phyloP scores from a whole-genome alignment of 2,329 filamentous ascomycete species.

The Trichoderma brevicompactum region DNA sequence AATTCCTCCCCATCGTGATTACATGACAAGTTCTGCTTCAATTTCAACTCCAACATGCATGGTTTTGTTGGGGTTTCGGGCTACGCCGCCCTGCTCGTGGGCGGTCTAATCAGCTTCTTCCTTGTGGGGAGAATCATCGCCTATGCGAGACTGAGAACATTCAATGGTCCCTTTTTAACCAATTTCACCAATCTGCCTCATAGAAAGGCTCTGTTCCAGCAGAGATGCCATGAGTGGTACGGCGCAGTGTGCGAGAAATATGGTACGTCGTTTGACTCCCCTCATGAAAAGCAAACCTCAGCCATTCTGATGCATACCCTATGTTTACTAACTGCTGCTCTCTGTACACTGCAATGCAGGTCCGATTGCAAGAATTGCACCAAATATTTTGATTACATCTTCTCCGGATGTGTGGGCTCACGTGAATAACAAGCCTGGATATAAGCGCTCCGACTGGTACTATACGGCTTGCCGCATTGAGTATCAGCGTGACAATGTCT shows the following conservation, averaged over 20 bases:
- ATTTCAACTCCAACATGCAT: background rate
- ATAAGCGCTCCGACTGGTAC: slow-evolving; percentile 50
- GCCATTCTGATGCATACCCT: too few species aligned
- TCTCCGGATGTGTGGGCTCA: slow-evolving; percentile 52
- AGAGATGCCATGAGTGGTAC: slow-evolving; percentile 37
- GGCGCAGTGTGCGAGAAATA: slow-evolving; percentile 36
- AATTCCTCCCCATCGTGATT: background rate
- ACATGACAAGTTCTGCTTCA: background rate
- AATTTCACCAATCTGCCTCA: slow-evolving; percentile 36
- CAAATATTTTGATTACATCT: slow-evolving; percentile 54
- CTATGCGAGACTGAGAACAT: slow-evolving; percentile 32
- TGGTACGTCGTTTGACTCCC: slow-evolving; percentile 27
- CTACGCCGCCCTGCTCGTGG: slow-evolving; percentile 3
- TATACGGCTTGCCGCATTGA: slow-evolving; percentile 53
- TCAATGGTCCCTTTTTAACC: slow-evolving; percentile 35
- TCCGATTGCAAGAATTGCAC: slow-evolving; percentile 44
- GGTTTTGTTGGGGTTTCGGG: background rate
- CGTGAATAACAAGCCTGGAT: slow-evolving; percentile 49
- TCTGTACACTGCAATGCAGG: slow-evolving; percentile 7
- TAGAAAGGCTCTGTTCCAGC: slow-evolving; percentile 33
- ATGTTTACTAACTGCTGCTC: background rate
- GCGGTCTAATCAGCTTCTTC: slow-evolving; percentile 5
- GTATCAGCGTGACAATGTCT: slow-evolving; percentile 56
- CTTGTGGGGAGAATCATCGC: slow-evolving; percentile 9
- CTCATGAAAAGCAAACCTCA: background rate